Conservation (phyloP, 371 early-diverging fungal genomes). For the Rhizopus stolonifer region DNA sequence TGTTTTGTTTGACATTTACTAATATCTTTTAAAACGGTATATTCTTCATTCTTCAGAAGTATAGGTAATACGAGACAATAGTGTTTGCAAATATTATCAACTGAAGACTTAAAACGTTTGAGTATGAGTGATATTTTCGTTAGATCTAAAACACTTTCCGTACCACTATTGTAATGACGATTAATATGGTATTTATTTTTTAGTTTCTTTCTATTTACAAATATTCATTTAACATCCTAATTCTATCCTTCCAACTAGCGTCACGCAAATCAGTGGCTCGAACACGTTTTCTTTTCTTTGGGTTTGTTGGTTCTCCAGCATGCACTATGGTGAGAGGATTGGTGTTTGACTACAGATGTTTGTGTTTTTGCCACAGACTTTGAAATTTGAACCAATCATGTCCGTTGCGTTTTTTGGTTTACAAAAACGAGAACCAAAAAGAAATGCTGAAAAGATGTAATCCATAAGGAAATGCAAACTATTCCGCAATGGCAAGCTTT, state of each 20-base stretch:
- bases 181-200: neutral
- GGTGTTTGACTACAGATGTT: too few relatives aligned
- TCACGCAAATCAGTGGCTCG: neutral
- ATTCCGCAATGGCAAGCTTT: too few relatives aligned
- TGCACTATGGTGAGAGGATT: too few relatives aligned
- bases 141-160: slow-evolving; percentile 1
- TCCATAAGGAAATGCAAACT: too few relatives aligned
- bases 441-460: too few relatives aligned
- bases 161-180: slow-evolving; percentile 10
- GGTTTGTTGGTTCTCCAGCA: slow-evolving; percentile 1
- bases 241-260: slow-evolving; percentile 2
- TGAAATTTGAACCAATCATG: too few relatives aligned
- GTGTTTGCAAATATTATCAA: slow-evolving; percentile 9
- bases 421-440: too few relatives aligned
- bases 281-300: slow-evolving; percentile 7
- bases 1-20: slow-evolving; percentile 7
- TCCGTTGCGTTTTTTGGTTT: too few relatives aligned
- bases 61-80: slow-evolving; percentile 2
- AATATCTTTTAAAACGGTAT: slow-evolving; percentile 7
- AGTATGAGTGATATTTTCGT: slow-evolving; percentile 5
- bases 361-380: too few relatives aligned
- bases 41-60: slow-evolving; percentile 11
- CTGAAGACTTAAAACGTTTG: slow-evolving; percentile 4
- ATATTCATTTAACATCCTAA: slow-evolving; percentile 4
- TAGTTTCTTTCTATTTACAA: slow-evolving; percentile 9